Conservation (phyloP, 169 alveolate genomes). For the Eimeria mitis region DNA sequence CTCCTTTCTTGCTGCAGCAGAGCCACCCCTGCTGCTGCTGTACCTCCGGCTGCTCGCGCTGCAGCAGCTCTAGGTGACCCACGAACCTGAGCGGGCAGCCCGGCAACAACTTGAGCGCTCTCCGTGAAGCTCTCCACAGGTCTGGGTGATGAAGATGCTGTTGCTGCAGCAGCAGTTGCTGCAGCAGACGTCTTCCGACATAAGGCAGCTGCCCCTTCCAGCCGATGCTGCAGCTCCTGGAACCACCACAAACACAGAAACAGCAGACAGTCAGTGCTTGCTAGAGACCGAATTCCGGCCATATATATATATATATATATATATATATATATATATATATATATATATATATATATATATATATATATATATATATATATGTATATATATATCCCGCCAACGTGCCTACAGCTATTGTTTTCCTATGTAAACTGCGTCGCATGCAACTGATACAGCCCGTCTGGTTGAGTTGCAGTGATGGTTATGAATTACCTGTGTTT, state of each 20-base stretch:
- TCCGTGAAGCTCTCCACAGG: neutral
- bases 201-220: slow-evolving; percentile 15
- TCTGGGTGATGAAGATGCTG: neutral
- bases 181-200: slow-evolving; percentile 45
- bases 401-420: neutral
- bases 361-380: too few species aligned
- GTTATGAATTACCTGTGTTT: neutral
- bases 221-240: slow-evolving; percentile 59
- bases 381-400: too few species aligned
- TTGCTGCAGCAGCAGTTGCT: slow-evolving; percentile 36
- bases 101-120: neutral
- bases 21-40: slow-evolving; percentile 5
- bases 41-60: neutral
- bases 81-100: neutral
- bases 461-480: neutral
- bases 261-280: neutral
- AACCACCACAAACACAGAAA: neutral
- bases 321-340: too few species aligned
- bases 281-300: neutral
- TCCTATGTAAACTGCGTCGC: neutral
- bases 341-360: too few species aligned
- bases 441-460: neutral
- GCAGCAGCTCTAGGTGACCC: neutral
- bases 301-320: too few species aligned
- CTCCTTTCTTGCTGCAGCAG: neutral